These are phyloP conservation scores for Pezicula carpinea DNA, from an alignment of 2,329 filamentous ascomycete species.

Conservation along the genomic window DNA sequence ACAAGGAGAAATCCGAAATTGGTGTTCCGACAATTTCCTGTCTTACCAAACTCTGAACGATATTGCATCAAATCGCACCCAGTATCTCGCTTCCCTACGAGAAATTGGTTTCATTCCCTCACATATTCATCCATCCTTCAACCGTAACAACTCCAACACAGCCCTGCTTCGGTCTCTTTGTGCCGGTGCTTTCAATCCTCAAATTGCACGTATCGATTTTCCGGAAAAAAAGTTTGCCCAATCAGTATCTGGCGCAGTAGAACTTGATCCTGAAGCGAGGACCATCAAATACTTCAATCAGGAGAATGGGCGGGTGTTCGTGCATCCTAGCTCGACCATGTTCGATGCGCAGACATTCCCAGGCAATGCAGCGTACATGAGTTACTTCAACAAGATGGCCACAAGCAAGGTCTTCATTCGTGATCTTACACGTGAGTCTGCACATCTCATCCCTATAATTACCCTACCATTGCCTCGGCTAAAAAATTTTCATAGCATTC, in stretches of 20 bases:
- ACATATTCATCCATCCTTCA: slow-evolving; percentile 29
- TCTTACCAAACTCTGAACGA: slow-evolving; percentile 80
- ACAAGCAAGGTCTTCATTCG: slow-evolving; percentile 90
- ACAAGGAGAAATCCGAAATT: slow-evolving; percentile 62
- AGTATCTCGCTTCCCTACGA: slow-evolving; percentile 80
- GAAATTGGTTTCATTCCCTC: slow-evolving; percentile 74
- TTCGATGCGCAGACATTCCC: slow-evolving; percentile 80
- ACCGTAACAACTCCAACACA: slow-evolving; percentile 42
- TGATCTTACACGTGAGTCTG: slow-evolving; percentile 75
- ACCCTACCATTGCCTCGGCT: background rate
- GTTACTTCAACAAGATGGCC: slow-evolving; percentile 87
- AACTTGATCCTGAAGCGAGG: slow-evolving; percentile 85
- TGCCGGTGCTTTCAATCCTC: slow-evolving; percentile 57
- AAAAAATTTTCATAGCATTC: slow-evolving; percentile 53
- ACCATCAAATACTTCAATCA: slow-evolving; percentile 92
- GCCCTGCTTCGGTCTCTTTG: slow-evolving; percentile 31
- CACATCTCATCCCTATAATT: background rate
- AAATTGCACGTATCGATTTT: slow-evolving; percentile 87
- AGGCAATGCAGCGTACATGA: slow-evolving; percentile 70
- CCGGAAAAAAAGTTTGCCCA: slow-evolving; percentile 94
- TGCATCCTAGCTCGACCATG: slow-evolving; percentile 83
- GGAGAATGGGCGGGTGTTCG: slow-evolving; percentile 82
- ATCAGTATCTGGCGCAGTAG: slow-evolving; percentile 82
- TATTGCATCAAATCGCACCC: slow-evolving; percentile 78
- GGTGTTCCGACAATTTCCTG: slow-evolving; percentile 84